Conservation (phyloP, 2,329 filamentous ascomycete genomes). For the Pseudogymnoascus sp. region DNA sequence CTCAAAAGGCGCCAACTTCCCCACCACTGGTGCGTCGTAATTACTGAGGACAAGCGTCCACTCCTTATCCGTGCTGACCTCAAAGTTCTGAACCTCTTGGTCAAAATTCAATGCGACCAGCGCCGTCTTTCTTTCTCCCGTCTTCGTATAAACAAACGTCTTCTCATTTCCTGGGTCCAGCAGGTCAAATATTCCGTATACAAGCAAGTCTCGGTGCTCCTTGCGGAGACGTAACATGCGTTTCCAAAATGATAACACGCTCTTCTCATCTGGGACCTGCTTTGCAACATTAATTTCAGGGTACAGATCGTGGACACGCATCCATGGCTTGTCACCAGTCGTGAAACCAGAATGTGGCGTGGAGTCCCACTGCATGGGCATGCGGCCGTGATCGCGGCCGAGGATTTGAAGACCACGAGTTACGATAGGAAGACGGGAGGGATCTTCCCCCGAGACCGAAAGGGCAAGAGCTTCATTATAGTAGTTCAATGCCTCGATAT, state of each 20-base stretch:
- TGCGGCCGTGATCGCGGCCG: slow-evolving; percentile 58
- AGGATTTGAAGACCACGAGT: slow-evolving; percentile 45
- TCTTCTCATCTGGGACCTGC: slow-evolving; percentile 32
- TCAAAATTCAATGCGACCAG: slow-evolving; percentile 43
- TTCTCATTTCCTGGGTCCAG: slow-evolving; percentile 40
- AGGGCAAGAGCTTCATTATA: slow-evolving; percentile 39
- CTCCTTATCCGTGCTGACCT: slow-evolving; percentile 15
- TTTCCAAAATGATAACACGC: slow-evolving; percentile 26
- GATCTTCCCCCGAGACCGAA: slow-evolving; percentile 32
- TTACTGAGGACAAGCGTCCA: slow-evolving; percentile 14
- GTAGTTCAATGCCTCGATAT: slow-evolving; percentile 43
- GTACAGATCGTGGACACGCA: slow-evolving; percentile 50
- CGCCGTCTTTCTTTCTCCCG: slow-evolving; percentile 26
- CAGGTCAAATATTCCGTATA: slow-evolving; percentile 51
- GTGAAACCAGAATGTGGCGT: slow-evolving; percentile 55
- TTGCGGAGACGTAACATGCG: slow-evolving; percentile 25
- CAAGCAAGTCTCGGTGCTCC: slow-evolving; percentile 51
- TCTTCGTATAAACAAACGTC: slow-evolving; percentile 40
- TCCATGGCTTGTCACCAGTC: slow-evolving; percentile 46
- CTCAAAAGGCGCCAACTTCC: neutral
- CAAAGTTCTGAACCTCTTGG: slow-evolving; percentile 26
- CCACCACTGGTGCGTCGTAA: neutral
- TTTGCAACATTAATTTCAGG: slow-evolving; percentile 47
- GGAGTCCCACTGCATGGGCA: slow-evolving; percentile 59
- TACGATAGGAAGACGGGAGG: neutral